A percentile compares a stretch with the other conserved stretches of the same genome.
phyloP scores from a whole-genome alignment of 805 yeast species.

The Metschnikowia koreensis region DNA sequence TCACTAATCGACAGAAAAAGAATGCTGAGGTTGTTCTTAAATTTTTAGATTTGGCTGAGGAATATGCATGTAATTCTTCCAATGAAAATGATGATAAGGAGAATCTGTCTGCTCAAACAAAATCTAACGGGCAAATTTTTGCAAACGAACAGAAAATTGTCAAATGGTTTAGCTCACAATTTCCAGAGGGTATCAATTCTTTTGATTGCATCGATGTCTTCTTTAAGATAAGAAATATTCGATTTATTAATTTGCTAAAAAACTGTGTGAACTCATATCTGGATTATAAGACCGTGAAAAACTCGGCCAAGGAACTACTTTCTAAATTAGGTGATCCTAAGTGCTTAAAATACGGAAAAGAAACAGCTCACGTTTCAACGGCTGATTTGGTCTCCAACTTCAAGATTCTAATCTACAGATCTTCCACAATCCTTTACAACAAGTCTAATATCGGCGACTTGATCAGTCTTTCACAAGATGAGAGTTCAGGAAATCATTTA shows the following conservation, averaged over 20 bases:
- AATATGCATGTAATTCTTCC: slow-evolving; percentile 19
- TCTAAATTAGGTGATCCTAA: slow-evolving; percentile 54
- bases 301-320: slow-evolving; percentile 62
- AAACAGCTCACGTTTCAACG: slow-evolving; percentile 35
- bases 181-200: slow-evolving; percentile 54
- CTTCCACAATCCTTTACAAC: slow-evolving; percentile 62
- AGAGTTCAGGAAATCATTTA: slow-evolving; percentile 24
- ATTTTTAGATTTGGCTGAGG: slow-evolving; percentile 49
- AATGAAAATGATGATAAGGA: slow-evolving; percentile 26
- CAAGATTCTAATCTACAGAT: slow-evolving; percentile 58
- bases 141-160: slow-evolving; percentile 52
- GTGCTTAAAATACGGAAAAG: slow-evolving; percentile 36
- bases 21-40: slow-evolving; percentile 50
- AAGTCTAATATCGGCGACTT: slow-evolving; percentile 58
- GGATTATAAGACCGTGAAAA: slow-evolving; percentile 57
- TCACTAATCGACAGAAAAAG: slow-evolving; percentile 66
- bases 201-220: slow-evolving; percentile 52
- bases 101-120: slow-evolving; percentile 11
- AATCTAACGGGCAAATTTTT: slow-evolving; percentile 10
- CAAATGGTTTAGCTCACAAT: slow-evolving; percentile 57
- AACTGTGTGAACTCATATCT: slow-evolving; percentile 55
- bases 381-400: slow-evolving; percentile 52
- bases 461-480: slow-evolving; percentile 44
- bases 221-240: slow-evolving; percentile 52
- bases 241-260: slow-evolving; percentile 56